These are phyloP conservation scores for Aureobasidium lini DNA, from an alignment of 2,329 filamentous ascomycete species.

Conservation along the genomic window DNA sequence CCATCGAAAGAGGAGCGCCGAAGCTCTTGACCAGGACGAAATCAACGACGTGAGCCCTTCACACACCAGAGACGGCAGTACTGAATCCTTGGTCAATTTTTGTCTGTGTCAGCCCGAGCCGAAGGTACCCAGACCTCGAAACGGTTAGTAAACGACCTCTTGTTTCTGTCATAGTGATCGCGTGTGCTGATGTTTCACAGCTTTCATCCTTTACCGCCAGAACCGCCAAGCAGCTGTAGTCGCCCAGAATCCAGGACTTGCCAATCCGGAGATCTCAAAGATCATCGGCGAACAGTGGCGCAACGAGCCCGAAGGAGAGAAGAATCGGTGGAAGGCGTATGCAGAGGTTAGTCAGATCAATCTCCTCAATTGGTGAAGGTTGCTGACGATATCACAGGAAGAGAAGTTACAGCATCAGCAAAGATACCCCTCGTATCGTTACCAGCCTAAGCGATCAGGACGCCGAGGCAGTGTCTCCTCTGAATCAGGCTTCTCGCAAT, in stretches of 20 bases:
- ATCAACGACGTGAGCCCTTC: slow-evolving; percentile 22
- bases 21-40: slow-evolving; percentile 27
- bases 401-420: slow-evolving; percentile 85
- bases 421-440: slow-evolving; percentile 89
- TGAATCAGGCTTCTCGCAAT: slow-evolving; percentile 13
- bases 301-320: slow-evolving; percentile 63
- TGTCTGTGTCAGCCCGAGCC: slow-evolving; percentile 65
- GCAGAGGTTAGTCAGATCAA: slow-evolving; percentile 57
- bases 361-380: neutral
- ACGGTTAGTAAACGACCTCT: slow-evolving; percentile 47
- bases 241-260: slow-evolving; percentile 73
- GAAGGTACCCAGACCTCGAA: slow-evolving; percentile 63
- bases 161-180: slow-evolving; percentile 18
- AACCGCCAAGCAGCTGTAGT: slow-evolving; percentile 81
- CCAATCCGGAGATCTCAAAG: slow-evolving; percentile 94
- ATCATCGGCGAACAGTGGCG: slow-evolving; percentile 94
- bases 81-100: slow-evolving; percentile 44
- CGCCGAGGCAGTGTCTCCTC: slow-evolving; percentile 35
- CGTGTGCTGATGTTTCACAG: slow-evolving; percentile 46
- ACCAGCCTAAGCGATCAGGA: slow-evolving; percentile 63
- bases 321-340: slow-evolving; percentile 78
- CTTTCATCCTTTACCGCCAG: slow-evolving; percentile 95
- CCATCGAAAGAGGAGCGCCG: slow-evolving; percentile 27
- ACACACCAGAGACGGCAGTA: slow-evolving; percentile 26
- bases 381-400: slow-evolving; percentile 43